Base-by-base conservation (phyloP, 352 stramenopile genomes). In the Phytophthora europaea region DNA sequence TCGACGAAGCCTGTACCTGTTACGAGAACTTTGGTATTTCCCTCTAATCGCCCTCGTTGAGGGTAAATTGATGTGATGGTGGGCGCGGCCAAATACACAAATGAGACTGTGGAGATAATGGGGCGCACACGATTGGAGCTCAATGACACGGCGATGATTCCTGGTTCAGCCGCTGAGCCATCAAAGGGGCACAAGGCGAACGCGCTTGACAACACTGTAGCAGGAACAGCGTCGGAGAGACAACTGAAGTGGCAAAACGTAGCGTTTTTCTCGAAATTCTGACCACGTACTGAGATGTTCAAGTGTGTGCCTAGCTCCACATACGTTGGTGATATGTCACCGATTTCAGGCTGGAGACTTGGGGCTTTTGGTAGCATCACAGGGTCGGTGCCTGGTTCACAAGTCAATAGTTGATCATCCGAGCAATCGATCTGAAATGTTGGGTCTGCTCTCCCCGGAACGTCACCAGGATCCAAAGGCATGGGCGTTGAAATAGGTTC, bases 261-360 rank as follows among this genome's bases (percentile, higher is more conserved):
- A 10, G 10, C 9, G 48, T 70, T 66, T 23, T 43, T 58, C n/a
- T 71, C 23, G 31, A 80, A 79, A 57, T 75, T 40, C 9, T 72
- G 67, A 16, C 82, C 67, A 70, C 38, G 59, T 13, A 84, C 57
- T 1, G 81, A 83, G 40, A 87, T 76, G 20, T 80, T 85, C 2
- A 70, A 33, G 6, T 31, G 26, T 26, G 47, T 9, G 5, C 50
- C 34, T 12, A 58, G 23, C 38, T 51, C 34, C 36, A 82, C 55
- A 61, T 73, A 67, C 23, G 58, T 73, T 43, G 78, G 79, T 20
- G 66, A 67, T 7, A 82, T 57, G 28, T 61, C 65, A 12, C 50
- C 23, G 20, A 83, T 56, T 7, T 74, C 34, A 22, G 23, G 50
- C 22, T 36, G 2, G 13, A 36, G 4, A 22, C 1, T 38, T 6